Base-by-base conservation (phyloP, 306 rosid genomes). In the Betula pendula region DNA sequence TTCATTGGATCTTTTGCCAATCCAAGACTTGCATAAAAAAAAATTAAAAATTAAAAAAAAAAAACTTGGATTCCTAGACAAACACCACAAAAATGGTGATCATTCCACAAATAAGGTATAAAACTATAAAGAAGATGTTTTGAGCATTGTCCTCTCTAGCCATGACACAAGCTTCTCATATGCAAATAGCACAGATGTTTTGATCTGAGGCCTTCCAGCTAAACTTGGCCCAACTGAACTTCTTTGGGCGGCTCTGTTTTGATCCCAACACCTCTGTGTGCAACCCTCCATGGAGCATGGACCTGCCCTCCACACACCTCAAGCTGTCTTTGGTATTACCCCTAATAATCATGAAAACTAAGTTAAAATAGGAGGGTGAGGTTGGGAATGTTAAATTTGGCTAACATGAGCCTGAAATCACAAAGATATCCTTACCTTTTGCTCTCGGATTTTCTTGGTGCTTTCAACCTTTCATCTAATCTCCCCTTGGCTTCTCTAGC, bases 401-500 rank as follows among this genome's bases (percentile, higher is more conserved):
- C 63, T 56, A 56, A 56, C 42, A 38, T 27, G 0, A 17, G 15
- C 71, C 22, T 22, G 66, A 52, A 75, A 65, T 29, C 60, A n/a
- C 0, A 5, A 19, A 5, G 6, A 19, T 40, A 45, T 11, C 11
- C 11, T 72, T 22, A 74, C 94, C 93, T 85, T 71, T 52, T 72
- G 75, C 73, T 73, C 59, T 84, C 74, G 25, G 89, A 72, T 80
- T 80, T 85, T 80, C 82, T 83, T 42, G 72, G 88, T 60, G 80
- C 19, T 81, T 81, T 84, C 42, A 93, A 70, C 84, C 86, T 93
- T 55, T 81, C 89, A 85, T 93, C 93, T 56, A 93, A 81, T 81
- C 98, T 87, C 44, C 79, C 90, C 74, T 84, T 93, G 66, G 97
- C 97, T 77, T 85, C 90, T 85, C 88, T 87, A 38, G 92, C 98